Base-by-base conservation (phyloP, 805 yeast species). In the Nakazawaea anatomiae region DNA sequence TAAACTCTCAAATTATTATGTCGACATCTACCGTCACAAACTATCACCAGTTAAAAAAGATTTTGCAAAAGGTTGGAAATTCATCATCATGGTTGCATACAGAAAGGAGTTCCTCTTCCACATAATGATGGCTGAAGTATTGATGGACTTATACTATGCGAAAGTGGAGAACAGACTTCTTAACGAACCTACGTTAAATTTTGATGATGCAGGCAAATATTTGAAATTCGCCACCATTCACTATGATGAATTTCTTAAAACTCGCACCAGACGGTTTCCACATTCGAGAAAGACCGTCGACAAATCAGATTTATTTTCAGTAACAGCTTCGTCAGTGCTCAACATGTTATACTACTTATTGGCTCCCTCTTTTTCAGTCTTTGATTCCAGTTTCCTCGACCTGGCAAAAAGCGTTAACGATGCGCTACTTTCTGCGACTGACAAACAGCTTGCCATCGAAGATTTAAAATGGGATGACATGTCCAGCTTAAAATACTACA, bases 291-390 rank as follows among this genome's bases (percentile, higher is more conserved):
- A 8, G 6, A n/a, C 28, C 9, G 11, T 27, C n/a, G 12, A 27
- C 3, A 47, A 47, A 27, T 11, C 11, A 8, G 45, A 47, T 12
- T 12, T 41, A 11, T 36, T 48, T 25, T 25, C 44, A 12, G 30
- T 10, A 18, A n/a, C 43, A 18, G n/a, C 44, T 11, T 8, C 47
- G 11, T 27, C 39, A 11, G 39, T 44, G 2, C 38, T 48, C 12
- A 30, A 43, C 10, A 10, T 39, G 38, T 4, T 48, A 8, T 48
- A 48, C 25, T 43, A 12, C 30, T n/a, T 48, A 30, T 25, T 38
- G 14, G 8, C 25, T 27, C 51, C 51, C 10, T 42, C 51, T 10
- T 9, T 43, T 31, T 48, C 51, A 14, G 38, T 48, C 4, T 48
- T 31, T 31, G 51, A 48, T 42, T 18, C 39, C 11, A n/a, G 11